These are phyloP conservation scores for Castanea sativa DNA, from an alignment of 306 rosid species.

Conservation along the genomic window DNA sequence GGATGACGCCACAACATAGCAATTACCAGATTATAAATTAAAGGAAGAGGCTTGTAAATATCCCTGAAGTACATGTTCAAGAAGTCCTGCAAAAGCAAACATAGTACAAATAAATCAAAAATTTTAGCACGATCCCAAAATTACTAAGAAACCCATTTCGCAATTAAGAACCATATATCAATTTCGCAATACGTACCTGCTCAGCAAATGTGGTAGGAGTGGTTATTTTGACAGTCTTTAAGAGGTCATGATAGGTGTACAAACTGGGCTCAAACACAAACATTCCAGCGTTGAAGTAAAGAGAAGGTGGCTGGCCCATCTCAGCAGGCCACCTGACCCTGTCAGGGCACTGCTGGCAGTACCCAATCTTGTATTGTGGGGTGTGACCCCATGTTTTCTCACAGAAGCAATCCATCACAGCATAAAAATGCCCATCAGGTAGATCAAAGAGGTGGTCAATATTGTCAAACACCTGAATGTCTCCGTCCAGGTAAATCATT, in stretches of 20 bases:
- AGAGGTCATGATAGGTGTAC: constrained; percentile 38
- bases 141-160: not conserved
- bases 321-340: constrained; percentile 57
- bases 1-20: constrained; percentile 93
- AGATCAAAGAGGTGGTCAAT: constrained; percentile 65
- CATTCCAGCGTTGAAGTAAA: constrained; percentile 89
- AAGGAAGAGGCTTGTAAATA: constrained; percentile 54
- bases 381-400: constrained; percentile 80
- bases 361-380: constrained; percentile 57
- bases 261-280: constrained; percentile 60
- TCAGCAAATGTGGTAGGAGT: constrained; percentile 77
- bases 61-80: constrained; percentile 62
- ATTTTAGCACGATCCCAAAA: not conserved
- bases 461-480: constrained; percentile 67
- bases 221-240: constrained; percentile 35
- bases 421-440: constrained; percentile 52
- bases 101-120: not conserved
- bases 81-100: constrained; percentile 32
- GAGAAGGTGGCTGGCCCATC: constrained; percentile 55
- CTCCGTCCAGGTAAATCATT: constrained; percentile 80
- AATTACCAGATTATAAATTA: constrained; percentile 53
- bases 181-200: constrained; percentile 38
- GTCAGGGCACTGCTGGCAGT: constrained; percentile 72
- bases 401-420: constrained; percentile 84
- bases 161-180: not conserved